These are phyloP conservation scores for Kurtzmaniella cleridarum DNA, from an alignment of 805 yeast species.

Conservation along the genomic window DNA sequence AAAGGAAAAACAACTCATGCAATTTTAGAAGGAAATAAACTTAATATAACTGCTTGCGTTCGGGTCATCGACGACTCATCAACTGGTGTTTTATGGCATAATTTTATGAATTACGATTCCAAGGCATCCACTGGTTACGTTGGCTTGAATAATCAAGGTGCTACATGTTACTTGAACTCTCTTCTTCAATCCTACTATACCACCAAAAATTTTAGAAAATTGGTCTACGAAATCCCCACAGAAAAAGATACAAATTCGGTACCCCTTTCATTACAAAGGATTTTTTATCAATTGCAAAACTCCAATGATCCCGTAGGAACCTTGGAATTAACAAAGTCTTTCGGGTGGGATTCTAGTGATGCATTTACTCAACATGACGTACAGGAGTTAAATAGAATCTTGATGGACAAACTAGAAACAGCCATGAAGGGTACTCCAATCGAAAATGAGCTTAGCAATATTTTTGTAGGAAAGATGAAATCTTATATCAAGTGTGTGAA, in stretches of 20 bases:
- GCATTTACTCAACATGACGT: constrained; percentile 98
- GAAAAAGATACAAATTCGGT: constrained; percentile 54
- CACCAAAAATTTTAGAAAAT: constrained; percentile 73
- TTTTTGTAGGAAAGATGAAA: constrained; percentile 96
- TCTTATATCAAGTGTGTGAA: constrained; percentile 88
- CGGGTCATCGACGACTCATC: constrained; percentile 71
- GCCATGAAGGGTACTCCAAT: constrained; percentile 87
- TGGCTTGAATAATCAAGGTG: constrained; percentile 95
- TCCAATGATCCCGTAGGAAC: constrained; percentile 80
- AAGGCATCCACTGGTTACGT: constrained; percentile 84
- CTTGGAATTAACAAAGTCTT: constrained; percentile 77
- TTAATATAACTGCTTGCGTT: constrained; percentile 74
- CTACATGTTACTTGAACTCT: constrained; percentile 94
- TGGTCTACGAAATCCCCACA: constrained; percentile 89
- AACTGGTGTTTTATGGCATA: constrained; percentile 96
- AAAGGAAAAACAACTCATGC: constrained; percentile 21
- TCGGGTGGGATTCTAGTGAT: constrained; percentile 96
- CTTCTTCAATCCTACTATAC: constrained; percentile 85
- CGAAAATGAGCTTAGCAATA: constrained; percentile 50
- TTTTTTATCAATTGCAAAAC: constrained; percentile 74
- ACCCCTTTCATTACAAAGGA: constrained; percentile 78
- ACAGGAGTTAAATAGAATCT: constrained; percentile 89
- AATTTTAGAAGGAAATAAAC: constrained; percentile 46
- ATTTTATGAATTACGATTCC: constrained; percentile 78
- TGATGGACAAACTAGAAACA: constrained; percentile 89